Evolutionary conservation across 148 eudicot species (phyloP), one percentile per base, ranked within the genome.

Genomic region (Fallopia convolvulus): DNA sequence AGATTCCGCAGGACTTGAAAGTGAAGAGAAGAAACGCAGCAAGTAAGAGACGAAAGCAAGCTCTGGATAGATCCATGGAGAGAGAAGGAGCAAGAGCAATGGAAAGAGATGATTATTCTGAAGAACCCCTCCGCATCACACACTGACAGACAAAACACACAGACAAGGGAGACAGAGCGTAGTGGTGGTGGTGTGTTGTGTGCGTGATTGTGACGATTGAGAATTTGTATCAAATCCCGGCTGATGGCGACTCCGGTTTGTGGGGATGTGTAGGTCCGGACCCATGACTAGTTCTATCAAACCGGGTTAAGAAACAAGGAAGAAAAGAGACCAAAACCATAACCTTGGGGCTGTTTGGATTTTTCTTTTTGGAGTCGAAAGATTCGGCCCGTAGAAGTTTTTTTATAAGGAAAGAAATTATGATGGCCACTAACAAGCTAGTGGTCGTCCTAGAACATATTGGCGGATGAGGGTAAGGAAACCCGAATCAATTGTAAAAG

Each of bases 31-130:
- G n/a, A 52, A 74, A 0, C 61, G 82, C 58, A 73, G 21, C 84
- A 4, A 85, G 23, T 36, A 74, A 72, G 72, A 89, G 13, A 77
- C 83, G 41, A 75, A 78, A 77, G 58, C 85, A 49, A 60, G 78
- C 49, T 73, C 72, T 80, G 42, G 14, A 50, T 75, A 81, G 81
- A 84, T 77, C 90, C 92, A 89, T 89, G 11, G 5, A 23, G 11
- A 6, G 26, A 55, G 68, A 61, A 20, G 21, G 7, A 18, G 61
- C 7, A 18, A 20, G 61, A 15, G 39, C 9, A 9, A 12, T 14
- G 68, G 39, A 23, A 10, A 10, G 39, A 23, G 23, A 55, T 1
- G 9, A 21, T 55, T 55, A 55, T 2, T 61, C 10, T 4, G 63
- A 56, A 56, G 32, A 56, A 56, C 63, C 26, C 11, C 11, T 61